Conservation (phyloP, 345 rosid genomes). For the Iberis pinnata region DNA sequence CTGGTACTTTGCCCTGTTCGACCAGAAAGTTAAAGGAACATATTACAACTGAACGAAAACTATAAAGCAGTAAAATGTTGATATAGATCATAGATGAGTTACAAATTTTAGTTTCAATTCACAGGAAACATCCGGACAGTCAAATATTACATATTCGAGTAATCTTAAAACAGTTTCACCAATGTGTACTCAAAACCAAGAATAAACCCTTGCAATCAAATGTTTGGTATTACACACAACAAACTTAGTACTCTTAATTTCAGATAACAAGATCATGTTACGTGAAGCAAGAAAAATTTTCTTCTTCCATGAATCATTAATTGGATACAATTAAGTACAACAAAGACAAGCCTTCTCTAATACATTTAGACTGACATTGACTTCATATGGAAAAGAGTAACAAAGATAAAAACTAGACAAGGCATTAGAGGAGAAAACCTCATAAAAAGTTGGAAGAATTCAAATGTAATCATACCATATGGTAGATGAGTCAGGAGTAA, state of each 20-base stretch:
- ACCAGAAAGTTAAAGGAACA: slow-evolving; percentile 11
- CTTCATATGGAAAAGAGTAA: background rate
- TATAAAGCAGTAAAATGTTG: background rate
- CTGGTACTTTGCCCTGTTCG: slow-evolving; percentile 91
- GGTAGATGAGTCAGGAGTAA: slow-evolving; percentile 96
- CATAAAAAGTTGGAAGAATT: slow-evolving; percentile 10
- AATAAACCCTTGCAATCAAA: too few species aligned
- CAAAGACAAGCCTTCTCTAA: background rate
- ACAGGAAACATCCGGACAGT: too few species aligned
- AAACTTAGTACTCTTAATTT: background rate
- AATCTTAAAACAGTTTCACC: too few species aligned
- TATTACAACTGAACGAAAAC: background rate
- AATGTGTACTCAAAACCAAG: too few species aligned
- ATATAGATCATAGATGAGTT: too few species aligned
- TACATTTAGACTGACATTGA: background rate
- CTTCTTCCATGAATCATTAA: background rate
- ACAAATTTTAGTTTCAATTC: too few species aligned
- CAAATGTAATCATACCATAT: slow-evolving; percentile 65
- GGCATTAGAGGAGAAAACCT: background rate
- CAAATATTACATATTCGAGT: too few species aligned
- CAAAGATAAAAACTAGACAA: background rate
- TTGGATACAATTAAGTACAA: background rate
- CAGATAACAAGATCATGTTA: background rate
- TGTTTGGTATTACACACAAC: background rate
- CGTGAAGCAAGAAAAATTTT: background rate